A percentile compares a stretch with the other conserved stretches of the same genome.
Conservation (phyloP, 139 green algal genomes). For the Micractinium conductrix region DNA sequence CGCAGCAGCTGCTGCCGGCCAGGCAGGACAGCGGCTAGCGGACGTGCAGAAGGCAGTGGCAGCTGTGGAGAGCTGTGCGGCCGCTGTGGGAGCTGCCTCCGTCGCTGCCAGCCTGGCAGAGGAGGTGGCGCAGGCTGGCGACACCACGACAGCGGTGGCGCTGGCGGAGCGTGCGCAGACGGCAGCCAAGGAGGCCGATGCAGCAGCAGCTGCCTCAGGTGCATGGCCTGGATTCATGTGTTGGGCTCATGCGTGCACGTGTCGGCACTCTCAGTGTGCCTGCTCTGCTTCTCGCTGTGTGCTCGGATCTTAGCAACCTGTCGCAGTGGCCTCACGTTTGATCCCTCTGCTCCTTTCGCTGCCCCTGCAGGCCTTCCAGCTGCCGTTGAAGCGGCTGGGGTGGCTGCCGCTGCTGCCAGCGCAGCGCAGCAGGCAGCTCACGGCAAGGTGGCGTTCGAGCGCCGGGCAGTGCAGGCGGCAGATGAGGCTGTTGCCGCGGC, state of each 20-base stretch:
- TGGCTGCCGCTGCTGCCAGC: neutral
- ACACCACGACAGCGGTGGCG: neutral
- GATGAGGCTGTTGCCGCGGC: neutral
- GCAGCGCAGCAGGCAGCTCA: neutral
- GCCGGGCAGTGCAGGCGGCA: neutral
- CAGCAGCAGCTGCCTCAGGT: neutral
- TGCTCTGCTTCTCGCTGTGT: neutral
- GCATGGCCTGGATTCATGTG: neutral
- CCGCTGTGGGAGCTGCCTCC: neutral
- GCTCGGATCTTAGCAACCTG: neutral
- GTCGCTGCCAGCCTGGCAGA: conserved; percentile 7
- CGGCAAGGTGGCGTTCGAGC: neutral
- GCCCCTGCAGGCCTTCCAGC: conserved; percentile 6
- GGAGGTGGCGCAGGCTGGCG: neutral
- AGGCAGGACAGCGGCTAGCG: neutral
- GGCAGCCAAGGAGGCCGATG: neutral
- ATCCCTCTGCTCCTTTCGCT: neutral
- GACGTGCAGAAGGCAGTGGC: conserved; percentile 3
- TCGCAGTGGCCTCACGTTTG: too few species aligned
- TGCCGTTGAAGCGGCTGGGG: neutral
- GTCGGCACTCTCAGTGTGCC: too few species aligned
- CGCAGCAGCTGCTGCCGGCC: neutral
- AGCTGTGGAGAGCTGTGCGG: neutral
- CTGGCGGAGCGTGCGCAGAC: conserved; percentile 5
- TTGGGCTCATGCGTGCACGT: neutral